phyloP scores from a whole-genome alignment of 805 yeast species.

The Alloascoidea africana region DNA sequence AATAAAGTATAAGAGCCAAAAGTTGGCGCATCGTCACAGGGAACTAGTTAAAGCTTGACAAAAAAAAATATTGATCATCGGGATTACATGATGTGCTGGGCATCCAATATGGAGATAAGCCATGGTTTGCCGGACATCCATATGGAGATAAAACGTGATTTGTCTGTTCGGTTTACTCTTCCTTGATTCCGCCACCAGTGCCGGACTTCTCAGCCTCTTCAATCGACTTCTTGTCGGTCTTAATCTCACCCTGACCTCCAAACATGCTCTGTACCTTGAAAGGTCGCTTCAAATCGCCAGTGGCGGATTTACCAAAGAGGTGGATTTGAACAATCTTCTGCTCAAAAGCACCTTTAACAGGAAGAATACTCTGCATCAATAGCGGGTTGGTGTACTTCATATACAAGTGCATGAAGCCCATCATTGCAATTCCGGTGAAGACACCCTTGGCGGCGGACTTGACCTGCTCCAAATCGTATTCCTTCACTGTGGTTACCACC shows the following conservation, averaged over 20 bases:
- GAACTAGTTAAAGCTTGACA: too few relatives aligned
- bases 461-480: constrained; percentile 84
- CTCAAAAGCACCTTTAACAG: constrained; percentile 82
- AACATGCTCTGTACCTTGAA: constrained; percentile 80
- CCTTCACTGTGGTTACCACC: constrained; percentile 84
- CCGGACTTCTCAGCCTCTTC: constrained; percentile 79
- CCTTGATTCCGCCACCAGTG: constrained; percentile 69
- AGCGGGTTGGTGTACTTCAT: constrained; percentile 96
- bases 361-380: constrained; percentile 85
- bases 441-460: constrained; percentile 67
- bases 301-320: constrained; percentile 64
- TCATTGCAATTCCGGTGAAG: constrained; percentile 86
- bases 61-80: too few relatives aligned
- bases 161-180: constrained; percentile 33
- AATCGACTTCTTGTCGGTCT: constrained; percentile 79
- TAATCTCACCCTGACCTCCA: constrained; percentile 39
- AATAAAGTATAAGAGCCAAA: too few relatives aligned
- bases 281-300: constrained; percentile 92
- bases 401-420: constrained; percentile 96
- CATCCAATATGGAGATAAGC: too few relatives aligned
- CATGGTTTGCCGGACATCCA: constrained; percentile 2
- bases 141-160: background rate
- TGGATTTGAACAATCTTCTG: constrained; percentile 85
- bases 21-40: too few relatives aligned
- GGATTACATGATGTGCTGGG: too few relatives aligned